Conservation (phyloP, 1,139 yeast species). For the Geotrichum bryndzae region DNA sequence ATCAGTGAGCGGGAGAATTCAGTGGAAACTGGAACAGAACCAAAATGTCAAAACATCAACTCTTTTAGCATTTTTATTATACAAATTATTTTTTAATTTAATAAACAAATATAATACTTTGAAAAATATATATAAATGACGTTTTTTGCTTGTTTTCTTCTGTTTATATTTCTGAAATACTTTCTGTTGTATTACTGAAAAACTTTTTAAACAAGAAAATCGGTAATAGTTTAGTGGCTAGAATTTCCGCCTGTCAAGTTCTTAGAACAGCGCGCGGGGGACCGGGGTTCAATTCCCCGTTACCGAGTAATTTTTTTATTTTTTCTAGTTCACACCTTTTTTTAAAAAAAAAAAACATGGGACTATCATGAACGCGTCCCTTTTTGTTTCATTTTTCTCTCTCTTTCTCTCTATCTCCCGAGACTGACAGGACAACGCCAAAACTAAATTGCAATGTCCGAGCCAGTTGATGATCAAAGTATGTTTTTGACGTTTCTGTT, state of each 20-base stretch:
- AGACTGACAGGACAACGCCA: neutral
- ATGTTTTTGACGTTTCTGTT: neutral
- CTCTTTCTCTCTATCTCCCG: neutral
- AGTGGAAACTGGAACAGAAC: neutral
- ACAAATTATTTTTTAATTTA: neutral
- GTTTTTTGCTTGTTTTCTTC: too few species aligned
- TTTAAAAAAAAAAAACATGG: too few species aligned
- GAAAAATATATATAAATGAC: neutral
- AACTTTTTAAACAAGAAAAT: neutral
- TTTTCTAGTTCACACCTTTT: neutral
- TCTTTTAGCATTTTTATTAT: neutral
- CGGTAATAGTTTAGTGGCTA: conserved; percentile 14
- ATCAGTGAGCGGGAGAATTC: neutral
- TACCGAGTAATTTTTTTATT: conserved; percentile 2
- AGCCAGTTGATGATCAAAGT: neutral
- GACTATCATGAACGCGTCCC: neutral
- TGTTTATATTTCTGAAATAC: too few species aligned
- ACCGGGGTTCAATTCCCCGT: conserved; percentile 16
- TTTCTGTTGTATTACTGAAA: too few species aligned
- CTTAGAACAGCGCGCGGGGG: conserved; percentile 12
- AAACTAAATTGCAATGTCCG: neutral
- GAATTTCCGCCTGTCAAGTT: conserved; percentile 15
- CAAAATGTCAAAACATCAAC: neutral
- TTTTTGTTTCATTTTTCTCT: neutral
- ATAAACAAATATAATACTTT: neutral